Conservation (phyloP, 2,329 filamentous ascomycete species). For the Erysiphe pulchra region DNA sequence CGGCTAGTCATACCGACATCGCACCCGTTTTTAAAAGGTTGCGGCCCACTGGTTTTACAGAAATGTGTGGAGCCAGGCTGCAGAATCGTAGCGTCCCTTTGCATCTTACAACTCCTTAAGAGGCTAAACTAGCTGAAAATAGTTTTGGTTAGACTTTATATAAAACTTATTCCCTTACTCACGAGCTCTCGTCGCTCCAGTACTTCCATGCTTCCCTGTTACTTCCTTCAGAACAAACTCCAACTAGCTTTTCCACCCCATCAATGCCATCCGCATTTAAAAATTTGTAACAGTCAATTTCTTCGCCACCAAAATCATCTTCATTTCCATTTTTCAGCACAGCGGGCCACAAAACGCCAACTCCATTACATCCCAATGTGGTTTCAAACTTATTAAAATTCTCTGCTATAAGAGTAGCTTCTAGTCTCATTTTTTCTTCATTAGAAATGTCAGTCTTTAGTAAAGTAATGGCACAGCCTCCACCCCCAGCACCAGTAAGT, state of each 20-base stretch:
- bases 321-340: constrained; percentile 66
- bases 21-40: no score
- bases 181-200: constrained; percentile 25
- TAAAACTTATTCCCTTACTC: no score
- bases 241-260: constrained; percentile 68
- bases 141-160: no score
- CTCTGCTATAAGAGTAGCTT: constrained; percentile 37
- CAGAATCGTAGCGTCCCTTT: no score
- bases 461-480: constrained; percentile 83
- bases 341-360: constrained; percentile 83
- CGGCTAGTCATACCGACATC: no score
- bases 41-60: no score
- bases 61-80: no score
- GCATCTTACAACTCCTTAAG: no score
- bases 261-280: constrained; percentile 61
- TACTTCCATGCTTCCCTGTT: constrained; percentile 68
- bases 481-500: constrained; percentile 81
- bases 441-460: constrained; percentile 38
- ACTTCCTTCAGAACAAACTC: constrained; percentile 41
- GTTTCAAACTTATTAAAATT: constrained; percentile 72
- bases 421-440: constrained; percentile 33
- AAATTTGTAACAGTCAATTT: constrained; percentile 79
- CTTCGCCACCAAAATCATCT: constrained; percentile 57
- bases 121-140: no score
- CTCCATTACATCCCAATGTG: constrained; percentile 74